A percentile compares a stretch with the other conserved stretches of the same genome.
phyloP scores from a whole-genome alignment of 2,329 filamentous ascomycete genomes.

The Penicillium sp. region DNA sequence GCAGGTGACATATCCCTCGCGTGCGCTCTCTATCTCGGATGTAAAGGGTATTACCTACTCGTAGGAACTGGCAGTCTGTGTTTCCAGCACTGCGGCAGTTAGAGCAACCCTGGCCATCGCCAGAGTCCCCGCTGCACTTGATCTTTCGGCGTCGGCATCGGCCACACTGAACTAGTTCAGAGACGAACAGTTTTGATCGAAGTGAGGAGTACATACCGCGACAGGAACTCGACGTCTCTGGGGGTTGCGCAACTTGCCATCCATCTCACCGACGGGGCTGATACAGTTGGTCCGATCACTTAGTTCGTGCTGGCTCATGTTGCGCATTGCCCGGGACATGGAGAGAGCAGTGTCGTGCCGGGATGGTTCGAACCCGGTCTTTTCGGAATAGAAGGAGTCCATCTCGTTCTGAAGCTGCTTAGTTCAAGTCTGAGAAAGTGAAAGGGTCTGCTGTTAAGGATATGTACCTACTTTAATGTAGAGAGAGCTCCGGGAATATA shows the following conservation, averaged over 20 bases:
- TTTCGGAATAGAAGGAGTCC: constrained; percentile 22
- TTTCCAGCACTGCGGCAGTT: constrained; percentile 79
- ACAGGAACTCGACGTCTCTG: constrained; percentile 58
- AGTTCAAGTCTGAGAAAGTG: neutral
- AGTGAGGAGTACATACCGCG: constrained; percentile 44
- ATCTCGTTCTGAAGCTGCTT: constrained; percentile 1
- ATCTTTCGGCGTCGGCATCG: constrained; percentile 94
- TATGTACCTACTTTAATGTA: neutral
- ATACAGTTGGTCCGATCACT: constrained; percentile 23
- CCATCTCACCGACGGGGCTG: constrained; percentile 33
- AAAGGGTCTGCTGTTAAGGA: neutral
- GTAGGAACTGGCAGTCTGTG: constrained; percentile 72
- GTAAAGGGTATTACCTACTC: constrained; percentile 58
- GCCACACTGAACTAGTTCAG: constrained; percentile 66
- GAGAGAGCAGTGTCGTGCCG: constrained; percentile 29
- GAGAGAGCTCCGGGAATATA: neutral
- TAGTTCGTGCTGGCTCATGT: constrained; percentile 31
- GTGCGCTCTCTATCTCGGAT: neutral
- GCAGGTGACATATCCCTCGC: neutral
- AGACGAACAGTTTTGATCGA: neutral
- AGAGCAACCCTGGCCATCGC: constrained; percentile 74
- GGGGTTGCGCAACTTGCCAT: constrained; percentile 42
- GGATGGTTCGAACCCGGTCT: constrained; percentile 25
- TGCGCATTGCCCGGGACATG: constrained; percentile 29
- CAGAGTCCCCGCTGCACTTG: constrained; percentile 84